Evolutionary conservation across 306 rosid species (phyloP).

Genomic region (Cotoneaster glaucophyllus): DNA sequence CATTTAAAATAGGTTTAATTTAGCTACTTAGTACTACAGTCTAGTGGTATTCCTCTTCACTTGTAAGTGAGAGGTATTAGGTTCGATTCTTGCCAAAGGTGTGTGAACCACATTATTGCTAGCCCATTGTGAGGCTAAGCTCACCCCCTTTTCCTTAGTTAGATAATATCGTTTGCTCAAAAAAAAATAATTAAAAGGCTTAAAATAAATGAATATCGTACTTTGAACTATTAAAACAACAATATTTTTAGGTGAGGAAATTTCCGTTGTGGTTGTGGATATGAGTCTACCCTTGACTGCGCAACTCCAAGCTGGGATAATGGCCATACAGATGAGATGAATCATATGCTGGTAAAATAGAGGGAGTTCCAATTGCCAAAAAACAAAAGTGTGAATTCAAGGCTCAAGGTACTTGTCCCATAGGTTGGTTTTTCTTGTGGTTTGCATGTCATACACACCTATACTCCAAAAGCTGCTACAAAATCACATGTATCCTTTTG

Average conservation of each 20-base stretch:
- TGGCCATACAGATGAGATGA: neutral
- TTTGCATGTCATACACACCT: neutral
- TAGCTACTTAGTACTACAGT: no score
- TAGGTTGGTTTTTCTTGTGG: slow-evolving; percentile 3
- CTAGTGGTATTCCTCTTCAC: no score
- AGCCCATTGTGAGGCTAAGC: no score
- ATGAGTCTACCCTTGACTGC: neutral
- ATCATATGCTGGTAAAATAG: neutral
- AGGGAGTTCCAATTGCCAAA: neutral
- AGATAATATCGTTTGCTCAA: no score
- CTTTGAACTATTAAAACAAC: no score
- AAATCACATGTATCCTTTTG: neutral
- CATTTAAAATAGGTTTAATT: no score
- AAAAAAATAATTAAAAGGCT: no score
- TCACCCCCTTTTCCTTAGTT: rapidly evolving
- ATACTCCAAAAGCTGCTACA: neutral
- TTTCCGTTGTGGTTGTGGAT: neutral
- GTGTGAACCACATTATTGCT: no score
- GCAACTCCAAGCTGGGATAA: neutral
- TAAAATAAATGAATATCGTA: no score
- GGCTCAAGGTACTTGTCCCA: neutral
- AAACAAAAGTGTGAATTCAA: neutral
- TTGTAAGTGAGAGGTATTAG: no score
- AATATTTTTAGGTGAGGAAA: neutral
- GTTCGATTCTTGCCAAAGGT: rapidly evolving